Evolutionary conservation across 495 filamentous ascomycete species (phyloP), one percentile per base, ranked within the genome.

Genomic region (Jackrogersella minutella): DNA sequence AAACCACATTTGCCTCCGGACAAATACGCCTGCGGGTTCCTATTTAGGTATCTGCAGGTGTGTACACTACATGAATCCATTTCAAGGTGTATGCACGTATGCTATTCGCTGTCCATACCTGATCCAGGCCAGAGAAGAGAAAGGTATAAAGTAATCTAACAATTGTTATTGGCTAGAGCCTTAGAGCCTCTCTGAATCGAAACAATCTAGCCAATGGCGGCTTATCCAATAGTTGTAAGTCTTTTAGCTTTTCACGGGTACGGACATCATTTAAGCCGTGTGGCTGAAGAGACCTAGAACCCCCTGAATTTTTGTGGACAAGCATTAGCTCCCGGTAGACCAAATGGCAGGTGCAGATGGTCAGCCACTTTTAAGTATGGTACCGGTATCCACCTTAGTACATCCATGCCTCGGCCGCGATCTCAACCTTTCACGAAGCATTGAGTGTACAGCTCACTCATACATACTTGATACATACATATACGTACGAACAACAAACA

Each of bases 201-300:
- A 60, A 64, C 60, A 51, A 55, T 39, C 66, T 39, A 60, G 54
- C 58, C 47, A 41, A 31, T 54, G 13, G 9, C 22, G 46, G 39
- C 16, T 34, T n/a, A 34, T 55, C 66, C 59, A 69, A 64, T 64
- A 16, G 55, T 30, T 44, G 28, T 21, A 34, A 46, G 14, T 3
- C 31, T 13, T 28, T 37, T 17, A 43, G 41, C 22, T 26, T 26
- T 58, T 53, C 33, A 40, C 43, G 39, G 64, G 39, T 44, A 51
- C 41, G 49, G 41, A 49, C 14, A 59, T 8, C 26, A 24, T n/a
- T 49, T 37, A 60, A 52, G 50, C 61, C 60, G 56, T 69, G 66
- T 69, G 66, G 66, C 66, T 69, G 61, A 69, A 60, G 54, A 41
- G 54, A 41, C 66, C 58, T 34, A 62, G 64, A 47, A 22, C 65